Conservation (phyloP, 129 eudicot genomes). For the Solidago caesia region DNA sequence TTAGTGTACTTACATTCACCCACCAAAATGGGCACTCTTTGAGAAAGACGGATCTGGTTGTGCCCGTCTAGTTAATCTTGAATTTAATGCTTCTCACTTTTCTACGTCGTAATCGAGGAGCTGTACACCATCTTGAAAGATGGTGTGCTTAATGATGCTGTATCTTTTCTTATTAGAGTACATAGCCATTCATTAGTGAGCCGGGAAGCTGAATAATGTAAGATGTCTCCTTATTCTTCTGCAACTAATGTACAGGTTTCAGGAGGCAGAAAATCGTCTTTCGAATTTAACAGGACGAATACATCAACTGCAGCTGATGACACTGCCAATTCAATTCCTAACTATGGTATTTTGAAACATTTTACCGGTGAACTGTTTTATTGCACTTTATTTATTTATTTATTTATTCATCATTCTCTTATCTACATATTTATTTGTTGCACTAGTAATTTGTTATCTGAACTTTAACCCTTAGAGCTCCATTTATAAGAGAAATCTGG, state of each 20-base stretch:
- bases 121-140: not conserved
- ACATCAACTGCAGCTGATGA: slow-evolving; percentile 42
- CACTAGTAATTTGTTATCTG: not conserved
- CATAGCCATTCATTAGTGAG: not conserved
- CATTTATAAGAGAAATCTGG: too few relatives aligned
- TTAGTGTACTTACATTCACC: not conserved
- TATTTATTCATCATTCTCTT: too few relatives aligned
- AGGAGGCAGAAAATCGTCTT: slow-evolving; percentile 34
- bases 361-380: not conserved
- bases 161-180: not conserved
- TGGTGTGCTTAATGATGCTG: not conserved
- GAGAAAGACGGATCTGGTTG: not conserved
- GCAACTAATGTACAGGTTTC: slow-evolving; percentile 32
- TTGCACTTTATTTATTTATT: not conserved
- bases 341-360: slow-evolving; percentile 12
- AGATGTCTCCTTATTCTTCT: not conserved
- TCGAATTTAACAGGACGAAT: slow-evolving; percentile 33
- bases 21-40: not conserved
- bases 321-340: slow-evolving; percentile 38
- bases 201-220: not conserved
- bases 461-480: too few relatives aligned
- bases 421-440: too few relatives aligned
- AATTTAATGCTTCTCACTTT: not conserved
- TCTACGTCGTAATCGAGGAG: not conserved
- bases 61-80: not conserved